phyloP scores from a whole-genome alignment of 2,329 filamentous ascomycete species.

The Dryadomyces quercus-mongolicae region DNA sequence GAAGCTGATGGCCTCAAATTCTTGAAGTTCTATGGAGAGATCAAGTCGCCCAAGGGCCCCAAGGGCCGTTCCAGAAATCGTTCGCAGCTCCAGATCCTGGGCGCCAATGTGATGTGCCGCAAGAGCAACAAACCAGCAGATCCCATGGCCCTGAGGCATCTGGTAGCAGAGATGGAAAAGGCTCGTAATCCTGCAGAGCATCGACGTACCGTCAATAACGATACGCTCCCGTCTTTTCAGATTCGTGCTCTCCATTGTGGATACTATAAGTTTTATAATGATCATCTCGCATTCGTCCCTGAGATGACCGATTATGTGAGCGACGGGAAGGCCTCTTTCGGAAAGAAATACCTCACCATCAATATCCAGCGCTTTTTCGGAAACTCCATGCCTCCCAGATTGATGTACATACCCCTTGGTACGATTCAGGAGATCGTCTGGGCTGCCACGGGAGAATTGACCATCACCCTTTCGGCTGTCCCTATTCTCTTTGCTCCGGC shows the following conservation, averaged over 20 bases:
- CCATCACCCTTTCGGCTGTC: slow-evolving; percentile 34
- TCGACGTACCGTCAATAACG: not conserved
- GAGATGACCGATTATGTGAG: slow-evolving; percentile 23
- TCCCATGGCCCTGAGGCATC: slow-evolving; percentile 10
- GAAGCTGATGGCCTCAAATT: slow-evolving; percentile 28
- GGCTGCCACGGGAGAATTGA: slow-evolving; percentile 25
- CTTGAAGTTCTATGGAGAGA: slow-evolving; percentile 21
- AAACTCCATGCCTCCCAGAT: slow-evolving; percentile 8
- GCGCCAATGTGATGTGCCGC: slow-evolving; percentile 18
- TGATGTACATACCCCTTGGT: slow-evolving; percentile 36
- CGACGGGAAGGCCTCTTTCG: slow-evolving; percentile 24
- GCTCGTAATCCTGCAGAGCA: slow-evolving; percentile 1
- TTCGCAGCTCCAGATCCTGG: slow-evolving; percentile 16
- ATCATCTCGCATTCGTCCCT: slow-evolving; percentile 28
- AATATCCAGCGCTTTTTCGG: slow-evolving; percentile 13
- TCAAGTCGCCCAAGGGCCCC: not conserved
- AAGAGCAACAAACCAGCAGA: slow-evolving; percentile 9
- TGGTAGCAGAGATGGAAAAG: slow-evolving; percentile 12
- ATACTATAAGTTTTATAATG: slow-evolving; percentile 29
- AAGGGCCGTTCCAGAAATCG: slow-evolving; percentile 9
- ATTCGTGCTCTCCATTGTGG: slow-evolving; percentile 3
- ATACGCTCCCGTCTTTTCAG: slow-evolving; percentile 4
- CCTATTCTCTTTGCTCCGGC: slow-evolving; percentile 29
- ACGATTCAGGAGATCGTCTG: slow-evolving; percentile 34
- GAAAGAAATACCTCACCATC: slow-evolving; percentile 28